Evolutionary conservation across 2,329 filamentous ascomycete genomes (phyloP).

Genomic region (Penicillium sp.): DNA sequence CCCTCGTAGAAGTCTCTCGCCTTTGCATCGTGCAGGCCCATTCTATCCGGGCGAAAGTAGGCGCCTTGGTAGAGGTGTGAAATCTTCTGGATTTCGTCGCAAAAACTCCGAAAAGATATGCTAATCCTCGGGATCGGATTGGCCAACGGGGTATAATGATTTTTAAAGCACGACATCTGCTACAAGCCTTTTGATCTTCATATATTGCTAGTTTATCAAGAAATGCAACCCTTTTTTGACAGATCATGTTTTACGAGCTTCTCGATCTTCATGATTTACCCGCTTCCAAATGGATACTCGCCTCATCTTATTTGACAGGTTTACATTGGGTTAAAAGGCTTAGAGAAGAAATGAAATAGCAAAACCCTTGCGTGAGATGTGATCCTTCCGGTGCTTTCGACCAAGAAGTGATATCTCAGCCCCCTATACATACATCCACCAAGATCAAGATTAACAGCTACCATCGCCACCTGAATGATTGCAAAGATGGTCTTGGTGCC

Average conservation of each 20-base stretch:
- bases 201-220: neutral
- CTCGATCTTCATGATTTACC: neutral
- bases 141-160: constrained; percentile 8
- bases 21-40: neutral
- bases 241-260: too few relatives aligned
- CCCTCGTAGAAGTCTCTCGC: neutral
- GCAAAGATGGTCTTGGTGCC: neutral
- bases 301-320: neutral
- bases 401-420: neutral
- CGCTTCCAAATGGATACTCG: neutral
- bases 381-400: too few relatives aligned
- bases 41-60: neutral
- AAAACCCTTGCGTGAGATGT: neutral
- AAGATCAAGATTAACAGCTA: neutral
- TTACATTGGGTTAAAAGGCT: neutral
- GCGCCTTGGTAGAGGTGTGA: too few relatives aligned
- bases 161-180: neutral
- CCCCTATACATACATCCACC: neutral
- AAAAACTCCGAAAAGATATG: constrained; percentile 6
- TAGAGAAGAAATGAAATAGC: neutral
- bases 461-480: neutral
- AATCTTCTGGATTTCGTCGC: neutral
- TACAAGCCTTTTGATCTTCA: neutral
- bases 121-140: constrained; percentile 7
- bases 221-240: too few relatives aligned